A percentile compares a stretch with the other conserved stretches of the same genome.
Evolutionary conservation across 495 filamentous ascomycete species (phyloP).

Genomic region (Penicillium dipodomyicola): DNA sequence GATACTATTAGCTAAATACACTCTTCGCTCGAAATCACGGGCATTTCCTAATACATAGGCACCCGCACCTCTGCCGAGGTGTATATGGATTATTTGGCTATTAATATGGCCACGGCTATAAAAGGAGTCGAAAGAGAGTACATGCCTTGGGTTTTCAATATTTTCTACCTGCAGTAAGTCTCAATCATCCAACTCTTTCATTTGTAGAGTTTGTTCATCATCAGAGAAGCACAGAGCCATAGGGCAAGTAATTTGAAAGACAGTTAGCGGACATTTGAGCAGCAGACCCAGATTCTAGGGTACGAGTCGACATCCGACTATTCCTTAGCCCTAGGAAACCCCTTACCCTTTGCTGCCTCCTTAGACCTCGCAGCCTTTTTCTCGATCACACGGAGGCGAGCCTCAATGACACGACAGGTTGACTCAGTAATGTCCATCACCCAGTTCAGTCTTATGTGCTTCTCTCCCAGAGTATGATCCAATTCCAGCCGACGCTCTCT

Average conservation of each 20-base stretch:
- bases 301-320: neutral
- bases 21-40: no score
- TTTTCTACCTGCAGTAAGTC: neutral
- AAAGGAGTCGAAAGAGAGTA: no score
- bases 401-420: neutral
- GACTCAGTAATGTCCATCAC: no score
- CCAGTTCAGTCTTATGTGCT: neutral
- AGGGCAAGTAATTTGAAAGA: neutral
- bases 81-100: no score
- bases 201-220: neutral
- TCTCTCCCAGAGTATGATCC: neutral
- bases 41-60: no score
- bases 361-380: neutral
- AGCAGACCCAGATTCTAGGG: neutral
- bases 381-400: neutral
- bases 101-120: no score
- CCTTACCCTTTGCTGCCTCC: no score
- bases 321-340: neutral
- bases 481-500: neutral
- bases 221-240: neutral
- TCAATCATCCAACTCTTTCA: neutral
- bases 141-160: no score
- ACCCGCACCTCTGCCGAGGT: no score
- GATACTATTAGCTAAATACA: no score
- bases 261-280: neutral